A percentile compares a stretch with the other conserved stretches of the same genome.
These are phyloP conservation scores for Saposhnikovia divaricata DNA, from an alignment of 129 eudicot genomes.

Conservation along the genomic window DNA sequence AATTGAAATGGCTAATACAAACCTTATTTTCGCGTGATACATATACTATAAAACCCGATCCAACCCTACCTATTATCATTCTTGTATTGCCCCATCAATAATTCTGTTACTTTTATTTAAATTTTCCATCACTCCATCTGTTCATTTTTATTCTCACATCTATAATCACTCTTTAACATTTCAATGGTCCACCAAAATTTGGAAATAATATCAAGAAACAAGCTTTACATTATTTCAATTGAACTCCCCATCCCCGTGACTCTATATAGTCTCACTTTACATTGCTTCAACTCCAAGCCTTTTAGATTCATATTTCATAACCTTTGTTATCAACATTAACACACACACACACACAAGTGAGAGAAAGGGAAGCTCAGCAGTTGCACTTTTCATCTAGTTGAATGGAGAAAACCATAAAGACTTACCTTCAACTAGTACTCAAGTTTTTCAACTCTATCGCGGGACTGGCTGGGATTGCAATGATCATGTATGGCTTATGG, in stretches of 20 bases:
- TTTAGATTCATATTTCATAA: too few relatives aligned
- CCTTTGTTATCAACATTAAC: neutral
- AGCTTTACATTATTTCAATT: neutral
- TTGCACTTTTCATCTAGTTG: neutral
- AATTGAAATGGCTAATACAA: too few relatives aligned
- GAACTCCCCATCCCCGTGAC: neutral
- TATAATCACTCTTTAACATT: neutral
- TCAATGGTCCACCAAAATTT: neutral
- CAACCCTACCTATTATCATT: too few relatives aligned
- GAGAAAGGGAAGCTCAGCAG: neutral
- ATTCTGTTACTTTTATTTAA: too few relatives aligned
- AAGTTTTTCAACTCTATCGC: constrained; percentile 19
- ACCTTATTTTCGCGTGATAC: too few relatives aligned
- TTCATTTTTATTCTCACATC: too few relatives aligned
- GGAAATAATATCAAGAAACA: neutral
- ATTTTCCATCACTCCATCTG: too few relatives aligned
- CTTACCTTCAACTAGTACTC: constrained; percentile 3
- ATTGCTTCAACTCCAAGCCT: neutral
- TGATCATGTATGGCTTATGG: constrained; percentile 25
- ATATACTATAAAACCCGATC: too few relatives aligned
- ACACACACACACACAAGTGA: neutral
- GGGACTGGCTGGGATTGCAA: constrained; percentile 18
- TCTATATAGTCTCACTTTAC: neutral
- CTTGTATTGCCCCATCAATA: too few relatives aligned
- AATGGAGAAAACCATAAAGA: constrained; percentile 13